Base-by-base conservation (phyloP, 2,329 filamentous ascomycete species). In the Dactylellina leptospora region DNA sequence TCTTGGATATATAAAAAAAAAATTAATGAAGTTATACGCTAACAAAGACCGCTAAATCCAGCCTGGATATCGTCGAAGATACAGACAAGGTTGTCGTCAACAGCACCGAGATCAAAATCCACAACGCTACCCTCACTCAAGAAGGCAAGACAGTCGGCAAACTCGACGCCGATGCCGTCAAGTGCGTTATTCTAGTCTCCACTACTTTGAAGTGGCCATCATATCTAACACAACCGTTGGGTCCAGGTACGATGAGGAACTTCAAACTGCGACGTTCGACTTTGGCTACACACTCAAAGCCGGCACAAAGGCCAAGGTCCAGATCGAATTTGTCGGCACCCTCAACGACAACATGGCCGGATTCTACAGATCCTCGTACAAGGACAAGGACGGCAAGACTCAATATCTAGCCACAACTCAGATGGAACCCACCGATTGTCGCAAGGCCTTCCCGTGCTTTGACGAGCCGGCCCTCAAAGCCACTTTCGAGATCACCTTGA, bases 301-400 rank as follows among this genome's bases (percentile, higher is more conserved):
- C 74, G 92, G 90, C 22, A 85, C 86, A 77, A 93, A 92, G 83
- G 91, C 90, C 18, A 88, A 88, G 81, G 81, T 96, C 73, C 88
- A 88, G 78, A 86, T 92, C 77, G 88, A 85, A 76, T 96, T 96
- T 81, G 88, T 86, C 8, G 92, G 92, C 40, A 85, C 84, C 44
- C 82, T 96, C 77, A 96, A 96, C 80, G 91, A 96, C 80, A 93
- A 95, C 82, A 96, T 97, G 92, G 93, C 93, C 51, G 93, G 76
- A 50, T 97, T 97, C 85, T 97, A 97, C 82, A 88, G 93, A 68
- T 96, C 92, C 1, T 96, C 92, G 4, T 97, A 93, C 84, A 96
- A 95, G 83, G 88, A 87, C 73, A 82, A 86, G 51, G 87, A 95
- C 78, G 93, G 93, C 38, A 87, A 86, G 71, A 88, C 89, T 68